phyloP scores from a whole-genome alignment of 805 yeast species.

The Cyberlindnera maritima region DNA sequence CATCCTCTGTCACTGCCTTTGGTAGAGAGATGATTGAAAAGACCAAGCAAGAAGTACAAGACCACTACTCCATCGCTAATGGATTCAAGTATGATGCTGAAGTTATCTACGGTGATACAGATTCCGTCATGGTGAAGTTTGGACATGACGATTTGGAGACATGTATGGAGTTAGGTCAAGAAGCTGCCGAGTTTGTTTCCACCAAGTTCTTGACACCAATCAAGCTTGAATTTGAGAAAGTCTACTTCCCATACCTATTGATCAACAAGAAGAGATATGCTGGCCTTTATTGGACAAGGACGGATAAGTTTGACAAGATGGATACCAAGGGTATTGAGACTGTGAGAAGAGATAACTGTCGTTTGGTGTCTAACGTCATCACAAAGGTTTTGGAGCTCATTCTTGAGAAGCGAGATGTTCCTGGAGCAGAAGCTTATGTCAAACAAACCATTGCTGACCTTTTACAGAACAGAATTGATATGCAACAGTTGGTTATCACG shows the following conservation, averaged over 20 bases:
- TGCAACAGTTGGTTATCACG: slow-evolving; percentile 90
- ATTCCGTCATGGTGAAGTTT: slow-evolving; percentile 98
- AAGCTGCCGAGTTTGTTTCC: slow-evolving; percentile 89
- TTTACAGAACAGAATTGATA: slow-evolving; percentile 85
- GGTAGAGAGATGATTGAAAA: slow-evolving; percentile 96
- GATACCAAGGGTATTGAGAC: slow-evolving; percentile 99
- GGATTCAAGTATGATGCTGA: slow-evolving; percentile 83
- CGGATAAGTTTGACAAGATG: slow-evolving; percentile 92
- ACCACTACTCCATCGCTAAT: slow-evolving; percentile 71
- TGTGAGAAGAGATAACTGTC: slow-evolving; percentile 96
- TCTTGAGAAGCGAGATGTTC: slow-evolving; percentile 82
- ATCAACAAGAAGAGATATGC: slow-evolving; percentile 97
- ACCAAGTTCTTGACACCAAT: slow-evolving; percentile 79
- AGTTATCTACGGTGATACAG: slow-evolving; percentile 98
- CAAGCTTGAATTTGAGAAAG: slow-evolving; percentile 94
- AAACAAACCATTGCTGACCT: slow-evolving; percentile 86
- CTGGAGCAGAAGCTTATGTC: slow-evolving; percentile 80
- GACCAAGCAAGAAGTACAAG: slow-evolving; percentile 84
- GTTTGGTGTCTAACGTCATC: slow-evolving; percentile 90
- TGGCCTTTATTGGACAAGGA: slow-evolving; percentile 92
- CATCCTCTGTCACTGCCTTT: slow-evolving; percentile 92
- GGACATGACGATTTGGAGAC: slow-evolving; percentile 77
- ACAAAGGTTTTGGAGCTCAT: slow-evolving; percentile 85
- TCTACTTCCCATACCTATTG: slow-evolving; percentile 88
- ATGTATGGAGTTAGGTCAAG: slow-evolving; percentile 90